Evolutionary conservation across 179 eudicot species (phyloP).

Genomic region (Nepenthes alata): DNA sequence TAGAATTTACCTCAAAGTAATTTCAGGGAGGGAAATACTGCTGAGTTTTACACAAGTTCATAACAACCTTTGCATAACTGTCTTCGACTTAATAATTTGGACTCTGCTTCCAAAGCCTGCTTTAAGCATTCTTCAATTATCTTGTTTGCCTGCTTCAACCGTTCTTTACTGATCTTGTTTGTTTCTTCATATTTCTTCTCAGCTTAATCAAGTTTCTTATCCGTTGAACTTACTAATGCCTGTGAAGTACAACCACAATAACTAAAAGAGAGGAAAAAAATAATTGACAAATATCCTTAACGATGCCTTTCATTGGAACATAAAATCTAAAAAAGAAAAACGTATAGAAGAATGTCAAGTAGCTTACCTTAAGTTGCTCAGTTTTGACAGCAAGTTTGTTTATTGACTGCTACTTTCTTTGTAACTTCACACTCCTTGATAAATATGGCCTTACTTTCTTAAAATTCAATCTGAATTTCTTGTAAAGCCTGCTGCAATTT

Average conservation of each 20-base stretch:
- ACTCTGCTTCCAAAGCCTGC: slow-evolving; percentile 58
- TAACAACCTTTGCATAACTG: slow-evolving; percentile 45
- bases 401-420: slow-evolving; percentile 8
- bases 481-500: slow-evolving; percentile 55
- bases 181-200: slow-evolving; percentile 54
- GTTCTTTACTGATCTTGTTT: slow-evolving; percentile 50
- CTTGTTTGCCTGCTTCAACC: no score
- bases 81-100: slow-evolving; percentile 50
- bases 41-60: background rate
- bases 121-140: no score
- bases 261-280: background rate
- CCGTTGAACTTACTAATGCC: slow-evolving; percentile 54
- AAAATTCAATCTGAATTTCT: slow-evolving; percentile 46
- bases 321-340: background rate
- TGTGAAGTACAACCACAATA: slow-evolving; percentile 13
- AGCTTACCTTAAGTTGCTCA: slow-evolving; percentile 58
- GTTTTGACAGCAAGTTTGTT: slow-evolving; percentile 57
- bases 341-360: no score
- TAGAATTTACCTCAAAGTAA: background rate
- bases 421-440: background rate
- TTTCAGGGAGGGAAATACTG: background rate
- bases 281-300: background rate
- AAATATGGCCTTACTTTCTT: no score
- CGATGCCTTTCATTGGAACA: no score
- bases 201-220: slow-evolving; percentile 51